Evolutionary conservation across 1,139 yeast species (phyloP).

Genomic region (Yamadazyma triangularis): DNA sequence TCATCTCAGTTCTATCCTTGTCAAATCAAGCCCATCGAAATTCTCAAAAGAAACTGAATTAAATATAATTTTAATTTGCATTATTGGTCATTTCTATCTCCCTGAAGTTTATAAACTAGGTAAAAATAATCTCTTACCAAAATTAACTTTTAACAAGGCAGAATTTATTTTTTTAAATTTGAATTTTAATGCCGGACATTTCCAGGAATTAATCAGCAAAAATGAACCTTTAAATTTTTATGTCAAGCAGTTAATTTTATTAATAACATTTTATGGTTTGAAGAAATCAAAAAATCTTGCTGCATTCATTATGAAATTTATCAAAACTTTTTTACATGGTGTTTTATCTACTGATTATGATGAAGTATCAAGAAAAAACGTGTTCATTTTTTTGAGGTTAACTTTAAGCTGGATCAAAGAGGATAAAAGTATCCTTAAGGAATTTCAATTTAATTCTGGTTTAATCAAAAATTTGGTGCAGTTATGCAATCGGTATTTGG

Average conservation of each 20-base stretch:
- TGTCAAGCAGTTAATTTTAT: constrained; percentile 21
- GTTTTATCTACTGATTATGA: constrained; percentile 7
- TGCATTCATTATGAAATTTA: constrained; percentile 23
- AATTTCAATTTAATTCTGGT: constrained; percentile 29
- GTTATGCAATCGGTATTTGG: constrained; percentile 4
- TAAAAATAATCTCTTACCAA: constrained; percentile 18
- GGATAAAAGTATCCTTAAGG: constrained; percentile 36
- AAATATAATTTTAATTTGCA: constrained; percentile 21
- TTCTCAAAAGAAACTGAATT: constrained; percentile 9
- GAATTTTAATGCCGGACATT: constrained; percentile 10
- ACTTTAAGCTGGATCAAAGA: constrained; percentile 51
- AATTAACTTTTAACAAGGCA: constrained; percentile 19
- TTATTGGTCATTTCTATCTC: constrained; percentile 25
- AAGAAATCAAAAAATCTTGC: constrained; percentile 12
- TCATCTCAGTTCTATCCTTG: constrained; percentile 15
- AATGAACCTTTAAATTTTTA: constrained; percentile 12
- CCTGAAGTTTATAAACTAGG: constrained; percentile 25
- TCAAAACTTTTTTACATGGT: constrained; percentile 27
- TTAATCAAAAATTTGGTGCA: constrained; percentile 15
- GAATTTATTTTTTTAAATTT: constrained; percentile 23
- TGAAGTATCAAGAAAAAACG: constrained; percentile 9
- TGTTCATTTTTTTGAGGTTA: constrained; percentile 36
- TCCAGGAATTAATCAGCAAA: constrained; percentile 5
- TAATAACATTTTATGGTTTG: constrained; percentile 18
- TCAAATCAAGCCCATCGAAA: constrained; percentile 7